Evolutionary conservation across 139 green algal genomes (phyloP).

Genomic region (Trebouxia sp.): DNA sequence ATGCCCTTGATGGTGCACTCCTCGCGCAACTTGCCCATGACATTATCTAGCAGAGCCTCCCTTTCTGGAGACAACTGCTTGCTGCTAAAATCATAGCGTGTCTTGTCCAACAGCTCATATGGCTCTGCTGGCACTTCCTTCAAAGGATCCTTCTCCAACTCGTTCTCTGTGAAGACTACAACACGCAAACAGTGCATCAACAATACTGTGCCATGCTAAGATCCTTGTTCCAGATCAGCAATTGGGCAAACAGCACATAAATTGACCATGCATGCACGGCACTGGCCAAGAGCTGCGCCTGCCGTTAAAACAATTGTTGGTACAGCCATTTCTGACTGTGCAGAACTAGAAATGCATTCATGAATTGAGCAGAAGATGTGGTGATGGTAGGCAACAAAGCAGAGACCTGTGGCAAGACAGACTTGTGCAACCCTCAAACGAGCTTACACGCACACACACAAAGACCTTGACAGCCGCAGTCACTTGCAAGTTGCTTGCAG

Average conservation of each 20-base stretch:
- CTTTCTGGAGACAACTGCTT: constrained; percentile 41
- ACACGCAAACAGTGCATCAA: not conserved
- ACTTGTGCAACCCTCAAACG: too few relatives aligned
- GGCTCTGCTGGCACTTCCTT: constrained; percentile 67
- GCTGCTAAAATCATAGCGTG: constrained; percentile 58
- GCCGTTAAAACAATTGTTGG: too few relatives aligned
- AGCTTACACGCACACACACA: too few relatives aligned
- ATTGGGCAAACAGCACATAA: too few relatives aligned
- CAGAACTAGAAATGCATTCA: too few relatives aligned
- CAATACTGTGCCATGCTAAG: too few relatives aligned
- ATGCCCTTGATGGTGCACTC: constrained; percentile 24
- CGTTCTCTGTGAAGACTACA: constrained; percentile 62
- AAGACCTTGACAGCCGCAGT: too few relatives aligned
- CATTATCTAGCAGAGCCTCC: constrained; percentile 32
- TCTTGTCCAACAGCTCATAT: constrained; percentile 67
- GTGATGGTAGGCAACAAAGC: not conserved
- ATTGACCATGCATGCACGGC: not conserved
- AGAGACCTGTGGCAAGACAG: not conserved
- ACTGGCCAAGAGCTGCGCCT: not conserved
- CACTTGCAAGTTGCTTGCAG: too few relatives aligned
- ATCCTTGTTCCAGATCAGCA: too few relatives aligned
- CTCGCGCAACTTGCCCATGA: constrained; percentile 24
- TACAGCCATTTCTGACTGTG: too few relatives aligned
- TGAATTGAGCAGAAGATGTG: not conserved
- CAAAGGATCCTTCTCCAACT: constrained; percentile 66